Evolutionary conservation across 2,329 filamentous ascomycete genomes (phyloP).

Genomic region (Neopestalotiopsis rosae): DNA sequence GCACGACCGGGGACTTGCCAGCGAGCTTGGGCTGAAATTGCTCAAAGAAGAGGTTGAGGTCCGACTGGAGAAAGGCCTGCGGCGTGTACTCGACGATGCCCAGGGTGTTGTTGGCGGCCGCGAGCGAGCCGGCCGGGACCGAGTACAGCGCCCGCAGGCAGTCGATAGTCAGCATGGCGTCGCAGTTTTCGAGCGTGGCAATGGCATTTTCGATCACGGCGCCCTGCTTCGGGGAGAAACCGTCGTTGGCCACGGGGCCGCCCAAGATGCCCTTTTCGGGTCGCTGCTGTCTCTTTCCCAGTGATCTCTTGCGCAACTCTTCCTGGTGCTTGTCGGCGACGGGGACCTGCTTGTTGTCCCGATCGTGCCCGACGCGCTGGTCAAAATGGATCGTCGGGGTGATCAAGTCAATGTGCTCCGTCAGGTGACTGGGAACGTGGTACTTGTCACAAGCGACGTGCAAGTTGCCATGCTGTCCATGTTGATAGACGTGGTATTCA

Average conservation of each 20-base stretch:
- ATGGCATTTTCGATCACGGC: conserved; percentile 35
- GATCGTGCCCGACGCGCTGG: conserved; percentile 54
- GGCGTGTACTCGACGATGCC: conserved; percentile 61
- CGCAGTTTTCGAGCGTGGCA: conserved; percentile 47
- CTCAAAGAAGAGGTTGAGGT: conserved; percentile 54
- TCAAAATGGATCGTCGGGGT: conserved; percentile 47
- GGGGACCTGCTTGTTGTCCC: conserved; percentile 27
- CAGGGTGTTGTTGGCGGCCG: conserved; percentile 49
- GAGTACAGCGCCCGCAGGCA: conserved; percentile 58
- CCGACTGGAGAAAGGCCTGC: conserved; percentile 56
- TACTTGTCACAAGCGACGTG: conserved; percentile 50
- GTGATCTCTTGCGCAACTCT: conserved; percentile 32
- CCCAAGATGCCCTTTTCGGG: conserved; percentile 35
- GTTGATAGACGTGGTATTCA: conserved; percentile 56
- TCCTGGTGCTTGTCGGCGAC: conserved; percentile 28
- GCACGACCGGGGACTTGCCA: conserved; percentile 42
- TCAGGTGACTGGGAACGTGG: conserved; percentile 42
- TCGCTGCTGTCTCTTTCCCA: conserved; percentile 25
- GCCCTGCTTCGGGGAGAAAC: conserved; percentile 37
- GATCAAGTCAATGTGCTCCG: conserved; percentile 46
- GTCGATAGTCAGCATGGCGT: conserved; percentile 59
- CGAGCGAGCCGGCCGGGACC: conserved; percentile 41
- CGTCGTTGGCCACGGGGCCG: conserved; percentile 26
- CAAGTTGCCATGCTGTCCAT: conserved; percentile 37
- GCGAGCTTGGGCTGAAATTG: conserved; percentile 47